Conservation (phyloP, 2,329 filamentous ascomycete species). For the Fusarium liriodendri region DNA sequence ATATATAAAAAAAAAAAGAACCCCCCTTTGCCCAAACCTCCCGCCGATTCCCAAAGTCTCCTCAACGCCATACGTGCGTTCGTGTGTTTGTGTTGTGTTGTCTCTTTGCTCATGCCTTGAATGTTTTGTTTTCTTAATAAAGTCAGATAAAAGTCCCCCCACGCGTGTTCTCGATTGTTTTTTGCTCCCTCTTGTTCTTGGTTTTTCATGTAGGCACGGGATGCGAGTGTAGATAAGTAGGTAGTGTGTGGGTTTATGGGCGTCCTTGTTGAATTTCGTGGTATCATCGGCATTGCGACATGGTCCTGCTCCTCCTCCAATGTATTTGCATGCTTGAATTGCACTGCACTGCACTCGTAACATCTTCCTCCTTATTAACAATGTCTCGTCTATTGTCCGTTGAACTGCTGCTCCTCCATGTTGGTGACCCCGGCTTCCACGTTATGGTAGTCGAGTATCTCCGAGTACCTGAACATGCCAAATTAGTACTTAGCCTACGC, state of each 20-base stretch:
- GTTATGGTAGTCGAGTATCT: conserved; percentile 99
- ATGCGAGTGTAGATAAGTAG: conserved; percentile 8
- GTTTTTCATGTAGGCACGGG: conserved; percentile 27
- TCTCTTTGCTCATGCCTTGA: conserved; percentile 2
- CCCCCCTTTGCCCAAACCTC: conserved; percentile 21
- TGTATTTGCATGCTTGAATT: conserved; percentile 24
- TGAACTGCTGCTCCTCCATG: conserved; percentile 53
- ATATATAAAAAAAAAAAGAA: conserved; percentile 3
- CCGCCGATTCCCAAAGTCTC: conserved; percentile 33
- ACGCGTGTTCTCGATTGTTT: neutral
- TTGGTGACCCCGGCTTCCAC: conserved; percentile 68
- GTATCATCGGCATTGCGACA: conserved; percentile 47
- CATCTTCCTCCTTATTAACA: conserved; percentile 46
- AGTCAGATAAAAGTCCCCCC: neutral
- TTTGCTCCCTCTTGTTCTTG: conserved; percentile 25
- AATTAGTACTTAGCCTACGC: conserved; percentile 14
- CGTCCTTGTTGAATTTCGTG: conserved; percentile 48
- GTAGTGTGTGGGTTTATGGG: conserved; percentile 29
- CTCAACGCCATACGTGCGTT: conserved; percentile 47
- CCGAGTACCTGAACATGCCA: conserved; percentile 80
- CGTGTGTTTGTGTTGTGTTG: neutral
- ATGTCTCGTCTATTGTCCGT: conserved; percentile 50
- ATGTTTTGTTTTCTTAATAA: conserved; percentile 22
- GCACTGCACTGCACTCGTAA: conserved; percentile 22
- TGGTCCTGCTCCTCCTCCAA: conserved; percentile 35